Base-by-base conservation (phyloP, 495 filamentous ascomycete genomes). In the Annulohypoxylon nitens region DNA sequence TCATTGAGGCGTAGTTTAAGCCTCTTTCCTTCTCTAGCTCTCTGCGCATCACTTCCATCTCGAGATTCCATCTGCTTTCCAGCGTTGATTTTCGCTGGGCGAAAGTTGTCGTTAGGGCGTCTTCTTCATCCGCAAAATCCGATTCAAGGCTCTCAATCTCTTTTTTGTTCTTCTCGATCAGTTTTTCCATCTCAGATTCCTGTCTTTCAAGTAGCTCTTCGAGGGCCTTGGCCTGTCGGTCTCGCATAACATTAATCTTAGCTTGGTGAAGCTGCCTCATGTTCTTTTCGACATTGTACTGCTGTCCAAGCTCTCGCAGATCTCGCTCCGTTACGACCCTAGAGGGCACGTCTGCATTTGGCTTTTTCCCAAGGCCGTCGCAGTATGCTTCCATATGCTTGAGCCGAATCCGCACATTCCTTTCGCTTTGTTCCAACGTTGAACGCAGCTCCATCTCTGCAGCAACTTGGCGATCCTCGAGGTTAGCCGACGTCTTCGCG, bases 321-420 rank as follows among this genome's bases (percentile, higher is more conserved):
- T 91, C 84, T 59, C 83, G 81, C 65, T 88, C 84, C 12, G 89
- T 91, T 16, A 92, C 87, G 0, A 81, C 67, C 10, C 90, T 80
- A 1, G 64, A 72, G 5, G 83, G 79, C 73, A 82, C 78, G 5
- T 75, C 47, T 11, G 64, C 30, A 6, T 77, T 69, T 4, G 82
- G 80, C 64, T 77, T 81, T n/a, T 67, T 66, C 4, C 79, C 82
- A 2, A 86, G 81, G 55, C 87, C 90, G 67, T 87, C 85, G 78
- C 91, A 91, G 75, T 93, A 94, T 2, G 89, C 90, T 77, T 93
- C 92, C 92, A 94, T 93, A 66, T 94, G 87, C 74, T 89, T 89
- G 37, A 94, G 87, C 45, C 90, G 89, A 16, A 91, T 89, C n/a
- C 85, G 80, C 4, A 92, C 89, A 68, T 89, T 90, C 58, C 83